Conservation (phyloP, 148 eudicot species). For the Nepenthes gracilis region DNA sequence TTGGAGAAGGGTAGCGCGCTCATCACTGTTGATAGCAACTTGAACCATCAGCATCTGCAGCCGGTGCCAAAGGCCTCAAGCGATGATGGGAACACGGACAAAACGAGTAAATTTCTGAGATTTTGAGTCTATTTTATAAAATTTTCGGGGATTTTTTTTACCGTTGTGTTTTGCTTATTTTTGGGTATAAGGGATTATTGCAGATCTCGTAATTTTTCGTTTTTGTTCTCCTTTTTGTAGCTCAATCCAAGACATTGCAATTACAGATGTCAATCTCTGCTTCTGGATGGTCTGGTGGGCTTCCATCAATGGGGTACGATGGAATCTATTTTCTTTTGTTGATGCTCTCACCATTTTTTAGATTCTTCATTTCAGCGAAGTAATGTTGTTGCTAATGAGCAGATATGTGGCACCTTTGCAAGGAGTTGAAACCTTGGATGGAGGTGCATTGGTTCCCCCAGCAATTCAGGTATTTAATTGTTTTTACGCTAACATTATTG, state of each 20-base stretch:
- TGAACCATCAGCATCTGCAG: slow-evolving; percentile 20
- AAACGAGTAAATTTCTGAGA: slow-evolving; percentile 25
- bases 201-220: slow-evolving; percentile 8
- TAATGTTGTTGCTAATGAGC: slow-evolving; percentile 12
- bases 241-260: slow-evolving; percentile 52
- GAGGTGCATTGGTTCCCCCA: slow-evolving; percentile 54
- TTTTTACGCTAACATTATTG: neutral
- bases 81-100: slow-evolving; percentile 38
- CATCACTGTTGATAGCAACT: slow-evolving; percentile 10
- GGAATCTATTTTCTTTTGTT: neutral
- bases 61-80: slow-evolving; percentile 18
- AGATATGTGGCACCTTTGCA: slow-evolving; percentile 93
- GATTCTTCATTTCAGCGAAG: neutral
- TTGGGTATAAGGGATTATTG: neutral
- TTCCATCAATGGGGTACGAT: slow-evolving; percentile 81
- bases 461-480: slow-evolving; percentile 47
- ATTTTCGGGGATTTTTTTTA: neutral
- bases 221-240: slow-evolving; percentile 15
- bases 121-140: neutral
- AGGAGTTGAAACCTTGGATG: slow-evolving; percentile 94
- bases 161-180: neutral
- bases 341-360: neutral
- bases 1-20: slow-evolving; percentile 24
- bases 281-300: slow-evolving; percentile 77
- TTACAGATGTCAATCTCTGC: slow-evolving; percentile 67